Evolutionary conservation across 331 rosid species (phyloP), one percentile per base, ranked within the genome.

Genomic region (Acacia concinna): DNA sequence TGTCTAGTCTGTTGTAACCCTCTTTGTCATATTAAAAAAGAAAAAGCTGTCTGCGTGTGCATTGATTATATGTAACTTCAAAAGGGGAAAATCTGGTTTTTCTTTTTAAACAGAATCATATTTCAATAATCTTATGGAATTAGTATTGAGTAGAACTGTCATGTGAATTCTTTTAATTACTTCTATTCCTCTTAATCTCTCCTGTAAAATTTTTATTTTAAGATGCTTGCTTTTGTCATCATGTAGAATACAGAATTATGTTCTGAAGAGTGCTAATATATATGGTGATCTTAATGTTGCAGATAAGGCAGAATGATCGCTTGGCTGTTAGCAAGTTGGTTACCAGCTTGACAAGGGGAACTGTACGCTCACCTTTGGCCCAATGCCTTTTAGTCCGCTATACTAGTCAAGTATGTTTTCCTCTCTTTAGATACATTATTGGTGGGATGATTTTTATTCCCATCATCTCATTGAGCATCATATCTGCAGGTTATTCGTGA

Each of bases 281-380:
- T 25, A 30, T 38, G 54, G 68, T 44, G 52, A 32, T 56, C 78
- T 81, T 47, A 57, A 78, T 82, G 79, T 87, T 88, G 84, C 91
- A 96, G 99, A 96, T 96, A 77, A 88, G 99, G 56, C 99, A 96
- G 85, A 96, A 96, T 84, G 99, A 96, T 83, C 94, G 98, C 59
- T 88, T 96, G 37, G 99, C 99, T 77, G 93, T 96, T 75, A 96
- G 94, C 91, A 96, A 96, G 90, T 89, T 96, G 86, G 99, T 96
- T 81, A 91, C 97, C 84, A 96, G 99, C 92, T 91, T 95, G 89
- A 95, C 99, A 32, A 89, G 89, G 84, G 98, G 99, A 77, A 85
- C 88, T 71, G 94, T 88, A 60, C 98, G 99, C 80, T 95, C 99
- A 35, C 99, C 99, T 62, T 81, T 95, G 87, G 99, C 99, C 44